phyloP scores from a whole-genome alignment of 306 rosid genomes.

The Medicago arabica region DNA sequence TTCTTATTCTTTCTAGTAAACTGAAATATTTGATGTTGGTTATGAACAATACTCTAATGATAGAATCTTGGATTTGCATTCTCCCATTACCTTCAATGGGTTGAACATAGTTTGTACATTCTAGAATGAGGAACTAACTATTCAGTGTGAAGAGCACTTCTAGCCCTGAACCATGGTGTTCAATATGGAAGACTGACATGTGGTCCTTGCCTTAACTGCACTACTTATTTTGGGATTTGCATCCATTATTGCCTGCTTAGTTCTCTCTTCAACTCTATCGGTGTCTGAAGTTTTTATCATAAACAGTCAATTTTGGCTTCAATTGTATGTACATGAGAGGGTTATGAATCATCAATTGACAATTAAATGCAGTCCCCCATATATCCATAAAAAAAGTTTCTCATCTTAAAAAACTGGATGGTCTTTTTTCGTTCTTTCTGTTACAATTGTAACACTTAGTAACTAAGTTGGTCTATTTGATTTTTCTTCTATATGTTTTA shows the following conservation, averaged over 20 bases:
- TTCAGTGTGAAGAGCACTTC: slow-evolving; percentile 1
- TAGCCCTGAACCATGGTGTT: not conserved
- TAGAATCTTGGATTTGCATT: not conserved
- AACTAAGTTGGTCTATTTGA: not conserved
- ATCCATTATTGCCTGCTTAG: not conserved
- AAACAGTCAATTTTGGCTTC: not conserved
- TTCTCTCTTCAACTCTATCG: slow-evolving; percentile 9
- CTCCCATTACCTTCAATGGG: not conserved
- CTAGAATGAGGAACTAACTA: not conserved
- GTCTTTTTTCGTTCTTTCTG: not conserved
- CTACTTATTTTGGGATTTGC: slow-evolving; percentile 26
- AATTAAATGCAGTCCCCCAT: not conserved
- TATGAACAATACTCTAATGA: not conserved
- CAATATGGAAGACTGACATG: slow-evolving; percentile 22
- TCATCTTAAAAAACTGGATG: not conserved
- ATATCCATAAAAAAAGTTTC: not conserved
- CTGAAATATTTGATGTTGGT: slow-evolving; percentile 6
- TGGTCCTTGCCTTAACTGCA: slow-evolving; percentile 2
- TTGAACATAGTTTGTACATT: not conserved
- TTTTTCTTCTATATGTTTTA: not conserved
- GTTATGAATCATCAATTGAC: slow-evolving; percentile 5
- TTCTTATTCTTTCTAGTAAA: slow-evolving; percentile 20
- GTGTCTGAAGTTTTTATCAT: not conserved
- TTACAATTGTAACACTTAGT: not conserved
- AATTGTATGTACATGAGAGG: not conserved